Conservation (phyloP, 2,329 filamentous ascomycete species). For the Verticillium nonalfalfae region DNA sequence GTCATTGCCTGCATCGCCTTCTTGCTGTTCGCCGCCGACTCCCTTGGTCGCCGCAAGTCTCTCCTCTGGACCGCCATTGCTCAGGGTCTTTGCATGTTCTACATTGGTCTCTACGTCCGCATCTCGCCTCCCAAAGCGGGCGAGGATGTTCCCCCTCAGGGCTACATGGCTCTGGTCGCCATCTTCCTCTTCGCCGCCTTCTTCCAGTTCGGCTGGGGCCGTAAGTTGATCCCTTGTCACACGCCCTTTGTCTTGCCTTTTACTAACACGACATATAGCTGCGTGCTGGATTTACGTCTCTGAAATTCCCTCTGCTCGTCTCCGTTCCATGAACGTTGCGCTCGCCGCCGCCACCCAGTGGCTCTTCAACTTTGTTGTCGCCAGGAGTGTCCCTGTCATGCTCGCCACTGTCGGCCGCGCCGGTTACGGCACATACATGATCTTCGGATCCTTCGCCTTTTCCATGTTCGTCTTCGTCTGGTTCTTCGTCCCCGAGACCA, state of each 20-base stretch:
- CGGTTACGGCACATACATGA: constrained; percentile 50
- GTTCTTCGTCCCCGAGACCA: constrained; percentile 60
- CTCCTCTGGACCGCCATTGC: constrained; percentile 57
- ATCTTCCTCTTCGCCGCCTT: constrained; percentile 55
- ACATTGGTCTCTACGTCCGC: constrained; percentile 60
- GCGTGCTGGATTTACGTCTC: constrained; percentile 50
- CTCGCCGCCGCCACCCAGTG: constrained; percentile 61
- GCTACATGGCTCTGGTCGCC: constrained; percentile 58
- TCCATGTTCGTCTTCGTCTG: constrained; percentile 57
- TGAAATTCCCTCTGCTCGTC: constrained; percentile 58
- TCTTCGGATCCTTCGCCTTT: constrained; percentile 59
- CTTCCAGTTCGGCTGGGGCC: constrained; percentile 57
- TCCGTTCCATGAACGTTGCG: constrained; percentile 57
- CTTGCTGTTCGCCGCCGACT: constrained; percentile 55
- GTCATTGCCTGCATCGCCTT: constrained; percentile 51
- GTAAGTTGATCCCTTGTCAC: neutral
- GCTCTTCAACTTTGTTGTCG: constrained; percentile 66
- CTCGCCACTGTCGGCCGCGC: constrained; percentile 35
- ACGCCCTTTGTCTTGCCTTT: neutral
- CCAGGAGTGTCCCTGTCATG: constrained; percentile 58
- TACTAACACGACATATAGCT: constrained; percentile 20
- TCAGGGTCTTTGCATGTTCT: constrained; percentile 56
- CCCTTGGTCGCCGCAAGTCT: constrained; percentile 47
- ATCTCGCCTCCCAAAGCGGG: constrained; percentile 45
- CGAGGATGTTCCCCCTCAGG: constrained; percentile 46